A percentile compares a stretch with the other conserved stretches of the same genome.
Conservation (phyloP, 1,284 basidiomycete genomes). For the Irpex sp. region DNA sequence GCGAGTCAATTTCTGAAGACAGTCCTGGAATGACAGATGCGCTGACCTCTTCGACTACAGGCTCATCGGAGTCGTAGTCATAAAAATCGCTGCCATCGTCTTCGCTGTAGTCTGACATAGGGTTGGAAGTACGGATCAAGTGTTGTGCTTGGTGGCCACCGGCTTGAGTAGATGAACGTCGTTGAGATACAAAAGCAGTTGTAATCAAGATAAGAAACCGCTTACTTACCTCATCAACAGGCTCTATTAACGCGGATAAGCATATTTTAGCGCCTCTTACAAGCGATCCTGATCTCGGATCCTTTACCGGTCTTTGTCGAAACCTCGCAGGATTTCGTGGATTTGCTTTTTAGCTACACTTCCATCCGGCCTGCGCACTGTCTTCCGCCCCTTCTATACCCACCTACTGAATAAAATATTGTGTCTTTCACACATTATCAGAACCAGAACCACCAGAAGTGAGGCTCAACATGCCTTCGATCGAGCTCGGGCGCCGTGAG, state of each 20-base stretch:
- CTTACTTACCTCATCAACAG: background rate
- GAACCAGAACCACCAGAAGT: background rate
- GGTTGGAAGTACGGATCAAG: background rate
- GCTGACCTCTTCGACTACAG: slow-evolving; percentile 22
- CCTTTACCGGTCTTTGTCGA: too few species aligned
- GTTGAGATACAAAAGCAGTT: background rate
- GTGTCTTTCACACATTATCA: background rate
- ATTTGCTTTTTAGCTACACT: background rate
- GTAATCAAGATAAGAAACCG: background rate
- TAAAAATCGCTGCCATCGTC: slow-evolving; percentile 22
- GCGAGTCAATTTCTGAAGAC: slow-evolving; percentile 5
- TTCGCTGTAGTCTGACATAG: slow-evolving; percentile 31
- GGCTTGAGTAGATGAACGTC: background rate
- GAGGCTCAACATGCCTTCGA: background rate
- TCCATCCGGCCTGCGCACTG: background rate
- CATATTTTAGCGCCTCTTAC: background rate
- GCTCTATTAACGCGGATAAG: background rate
- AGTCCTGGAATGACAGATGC: background rate
- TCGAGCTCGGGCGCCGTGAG: background rate
- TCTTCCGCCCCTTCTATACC: background rate
- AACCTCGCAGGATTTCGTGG: background rate
- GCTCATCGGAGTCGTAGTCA: slow-evolving; percentile 26
- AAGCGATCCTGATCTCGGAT: background rate
- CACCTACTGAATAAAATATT: background rate
- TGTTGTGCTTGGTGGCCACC: background rate